A percentile compares a stretch with the other conserved stretches of the same genome.
phyloP scores from a whole-genome alignment of 345 rosid genomes.

The Viola odorata region DNA sequence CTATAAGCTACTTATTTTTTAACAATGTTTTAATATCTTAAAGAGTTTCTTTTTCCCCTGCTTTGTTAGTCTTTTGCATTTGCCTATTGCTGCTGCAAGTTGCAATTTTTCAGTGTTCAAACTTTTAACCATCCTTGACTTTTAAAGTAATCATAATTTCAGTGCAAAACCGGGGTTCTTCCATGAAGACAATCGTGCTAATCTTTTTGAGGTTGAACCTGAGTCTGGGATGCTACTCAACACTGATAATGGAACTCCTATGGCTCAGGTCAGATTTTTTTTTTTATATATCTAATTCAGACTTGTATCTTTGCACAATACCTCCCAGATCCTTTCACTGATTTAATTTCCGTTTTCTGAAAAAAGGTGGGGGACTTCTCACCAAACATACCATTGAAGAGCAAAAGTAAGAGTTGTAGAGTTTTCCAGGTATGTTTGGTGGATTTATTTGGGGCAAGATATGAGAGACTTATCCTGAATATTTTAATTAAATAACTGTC shows the following conservation, averaged over 20 bases:
- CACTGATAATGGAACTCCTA: constrained; percentile 93
- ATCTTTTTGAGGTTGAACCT: constrained; percentile 86
- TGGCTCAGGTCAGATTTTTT: constrained; percentile 65
- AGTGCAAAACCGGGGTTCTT: constrained; percentile 97
- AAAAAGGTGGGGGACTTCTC: constrained; percentile 60
- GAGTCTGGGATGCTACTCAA: constrained; percentile 80
- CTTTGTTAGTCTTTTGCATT: background rate
- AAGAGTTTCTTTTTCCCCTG: background rate
- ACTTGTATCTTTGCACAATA: background rate
- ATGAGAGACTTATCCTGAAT: no score
- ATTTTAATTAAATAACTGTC: no score
- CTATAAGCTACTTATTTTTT: background rate
- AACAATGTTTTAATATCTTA: background rate
- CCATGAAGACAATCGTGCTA: constrained; percentile 80
- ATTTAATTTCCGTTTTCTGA: constrained; percentile 2
- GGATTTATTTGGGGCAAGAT: background rate
- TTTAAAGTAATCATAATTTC: constrained; percentile 9
- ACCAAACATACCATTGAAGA: constrained; percentile 38
- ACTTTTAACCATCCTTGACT: no score
- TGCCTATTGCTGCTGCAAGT: background rate
- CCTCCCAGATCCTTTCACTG: background rate
- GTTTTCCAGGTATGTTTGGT: constrained; percentile 58
- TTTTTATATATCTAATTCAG: background rate
- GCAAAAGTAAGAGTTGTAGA: constrained; percentile 38
- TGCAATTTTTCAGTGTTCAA: background rate